phyloP scores from a whole-genome alignment of 1,284 basidiomycete genomes.

The Sparassis latifolia region DNA sequence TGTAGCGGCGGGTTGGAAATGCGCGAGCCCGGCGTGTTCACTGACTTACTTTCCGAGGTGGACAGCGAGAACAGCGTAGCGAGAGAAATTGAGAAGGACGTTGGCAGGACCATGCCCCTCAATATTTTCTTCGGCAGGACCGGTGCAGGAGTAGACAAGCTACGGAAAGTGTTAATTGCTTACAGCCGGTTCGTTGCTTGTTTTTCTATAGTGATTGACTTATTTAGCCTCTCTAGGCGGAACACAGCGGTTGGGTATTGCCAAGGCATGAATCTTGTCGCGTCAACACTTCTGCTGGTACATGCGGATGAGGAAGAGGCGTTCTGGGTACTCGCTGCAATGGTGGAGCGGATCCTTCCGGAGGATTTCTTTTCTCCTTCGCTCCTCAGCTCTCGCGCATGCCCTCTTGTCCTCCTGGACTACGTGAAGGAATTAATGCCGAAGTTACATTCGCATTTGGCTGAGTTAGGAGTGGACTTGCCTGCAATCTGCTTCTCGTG shows the following conservation, averaged over 20 bases:
- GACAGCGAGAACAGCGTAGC: slow-evolving; percentile 52
- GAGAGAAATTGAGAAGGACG: slow-evolving; percentile 93
- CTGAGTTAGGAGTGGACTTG: slow-evolving; percentile 80
- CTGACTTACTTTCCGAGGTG: slow-evolving; percentile 69
- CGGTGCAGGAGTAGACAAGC: slow-evolving; percentile 88
- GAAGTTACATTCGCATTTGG: slow-evolving; percentile 70
- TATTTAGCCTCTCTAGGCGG: slow-evolving; percentile 39
- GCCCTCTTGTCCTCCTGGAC: slow-evolving; percentile 86
- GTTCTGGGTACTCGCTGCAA: slow-evolving; percentile 90
- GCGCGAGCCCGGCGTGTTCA: slow-evolving; percentile 87
- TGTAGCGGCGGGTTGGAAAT: slow-evolving; percentile 90
- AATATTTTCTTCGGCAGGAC: slow-evolving; percentile 97
- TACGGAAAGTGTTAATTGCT: slow-evolving; percentile 83
- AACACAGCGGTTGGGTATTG: slow-evolving; percentile 85
- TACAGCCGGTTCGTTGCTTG: slow-evolving; percentile 73
- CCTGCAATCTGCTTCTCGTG: slow-evolving; percentile 96
- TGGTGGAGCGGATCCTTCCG: slow-evolving; percentile 82
- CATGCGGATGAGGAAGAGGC: slow-evolving; percentile 95
- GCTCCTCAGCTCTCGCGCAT: slow-evolving; percentile 85
- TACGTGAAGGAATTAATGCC: slow-evolving; percentile 79
- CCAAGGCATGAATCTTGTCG: slow-evolving; percentile 93
- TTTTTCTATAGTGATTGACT: too few relatives aligned
- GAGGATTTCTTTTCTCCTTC: slow-evolving; percentile 81
- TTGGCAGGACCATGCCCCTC: slow-evolving; percentile 88
- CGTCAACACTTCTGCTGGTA: slow-evolving; percentile 88